A percentile compares a stretch with the other conserved stretches of the same genome.
Conservation (phyloP, 352 stramenopile genomes). For the Phytopythium sindhum region DNA sequence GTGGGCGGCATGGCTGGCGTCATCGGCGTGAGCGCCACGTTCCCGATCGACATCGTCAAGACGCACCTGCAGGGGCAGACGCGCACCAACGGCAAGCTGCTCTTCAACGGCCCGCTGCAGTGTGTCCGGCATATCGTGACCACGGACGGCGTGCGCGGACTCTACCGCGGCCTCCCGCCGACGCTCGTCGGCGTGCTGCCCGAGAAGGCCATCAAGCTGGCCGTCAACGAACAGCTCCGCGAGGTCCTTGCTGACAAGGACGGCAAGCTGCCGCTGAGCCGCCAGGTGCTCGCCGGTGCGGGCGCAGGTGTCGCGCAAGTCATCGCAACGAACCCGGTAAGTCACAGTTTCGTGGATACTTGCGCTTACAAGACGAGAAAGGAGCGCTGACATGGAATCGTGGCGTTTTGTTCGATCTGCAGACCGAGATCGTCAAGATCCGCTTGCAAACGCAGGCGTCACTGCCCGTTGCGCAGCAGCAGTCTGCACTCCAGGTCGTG, state of each 20-base stretch:
- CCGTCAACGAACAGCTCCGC: constrained; percentile 89
- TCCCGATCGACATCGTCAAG: constrained; percentile 93
- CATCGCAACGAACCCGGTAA: constrained; percentile 83
- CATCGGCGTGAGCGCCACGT: constrained; percentile 81
- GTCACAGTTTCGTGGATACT: constrained; percentile 1
- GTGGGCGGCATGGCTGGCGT: constrained; percentile 84
- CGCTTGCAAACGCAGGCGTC: constrained; percentile 85
- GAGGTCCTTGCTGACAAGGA: constrained; percentile 62
- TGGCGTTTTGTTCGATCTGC: background rate
- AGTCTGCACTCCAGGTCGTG: constrained; percentile 56
- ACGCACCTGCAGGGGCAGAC: constrained; percentile 87
- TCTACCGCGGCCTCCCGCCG: constrained; percentile 75
- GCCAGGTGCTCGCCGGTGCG: constrained; percentile 65
- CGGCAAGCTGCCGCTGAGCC: constrained; percentile 50
- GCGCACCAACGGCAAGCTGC: constrained; percentile 23
- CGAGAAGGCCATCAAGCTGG: constrained; percentile 91
- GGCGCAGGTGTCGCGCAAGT: constrained; percentile 80
- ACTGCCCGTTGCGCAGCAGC: constrained; percentile 55
- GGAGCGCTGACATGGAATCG: background rate
- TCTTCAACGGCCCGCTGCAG: constrained; percentile 62
- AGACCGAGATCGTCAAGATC: constrained; percentile 93
- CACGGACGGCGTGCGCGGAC: constrained; percentile 58
- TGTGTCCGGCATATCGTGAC: constrained; percentile 71
- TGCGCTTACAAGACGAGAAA: background rate
- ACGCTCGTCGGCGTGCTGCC: constrained; percentile 83